Percentiles rank a stretch among this genome's conserved stretches.
These are phyloP conservation scores for Zasmidium cellare DNA, from an alignment of 2,329 filamentous ascomycete species.

Conservation along the genomic window DNA sequence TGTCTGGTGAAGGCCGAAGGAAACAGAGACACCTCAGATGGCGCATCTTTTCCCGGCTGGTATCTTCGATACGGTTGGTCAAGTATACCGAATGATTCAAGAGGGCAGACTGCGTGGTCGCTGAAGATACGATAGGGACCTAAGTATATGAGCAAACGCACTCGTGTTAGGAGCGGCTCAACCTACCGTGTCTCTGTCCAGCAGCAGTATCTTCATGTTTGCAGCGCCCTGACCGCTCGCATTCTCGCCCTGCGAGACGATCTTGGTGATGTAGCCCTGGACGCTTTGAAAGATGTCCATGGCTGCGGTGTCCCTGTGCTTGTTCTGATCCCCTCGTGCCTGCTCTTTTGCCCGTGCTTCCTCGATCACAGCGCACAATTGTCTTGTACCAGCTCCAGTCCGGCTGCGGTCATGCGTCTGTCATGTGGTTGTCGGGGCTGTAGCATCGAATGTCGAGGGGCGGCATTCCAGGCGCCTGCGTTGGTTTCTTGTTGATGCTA, in stretches of 20 bases:
- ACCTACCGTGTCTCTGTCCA: slow-evolving; percentile 86
- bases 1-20: slow-evolving; percentile 85
- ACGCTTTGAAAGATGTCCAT: slow-evolving; percentile 97
- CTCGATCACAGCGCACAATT: too few species aligned
- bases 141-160: slow-evolving; percentile 32
- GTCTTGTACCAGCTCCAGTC: too few species aligned
- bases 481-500: too few species aligned
- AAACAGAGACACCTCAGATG: slow-evolving; percentile 93
- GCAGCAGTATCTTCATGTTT: slow-evolving; percentile 97
- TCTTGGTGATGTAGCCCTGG: slow-evolving; percentile 93
- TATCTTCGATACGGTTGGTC: slow-evolving; percentile 91
- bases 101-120: slow-evolving; percentile 90
- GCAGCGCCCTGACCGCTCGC: slow-evolving; percentile 59
- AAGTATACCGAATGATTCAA: slow-evolving; percentile 97
- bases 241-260: slow-evolving; percentile 79
- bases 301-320: slow-evolving; percentile 4
- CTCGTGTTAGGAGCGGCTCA: not conserved
- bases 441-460: too few species aligned
- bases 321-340: not conserved
- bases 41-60: slow-evolving; percentile 92
- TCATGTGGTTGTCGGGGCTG: too few species aligned
- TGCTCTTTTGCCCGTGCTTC: not conserved
- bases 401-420: too few species aligned
- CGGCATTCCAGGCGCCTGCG: too few species aligned
- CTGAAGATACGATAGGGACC: slow-evolving; percentile 90